These are phyloP conservation scores for Tetrahymena elliotti DNA, from an alignment of 73 alveolate genomes.

Conservation along the genomic window DNA sequence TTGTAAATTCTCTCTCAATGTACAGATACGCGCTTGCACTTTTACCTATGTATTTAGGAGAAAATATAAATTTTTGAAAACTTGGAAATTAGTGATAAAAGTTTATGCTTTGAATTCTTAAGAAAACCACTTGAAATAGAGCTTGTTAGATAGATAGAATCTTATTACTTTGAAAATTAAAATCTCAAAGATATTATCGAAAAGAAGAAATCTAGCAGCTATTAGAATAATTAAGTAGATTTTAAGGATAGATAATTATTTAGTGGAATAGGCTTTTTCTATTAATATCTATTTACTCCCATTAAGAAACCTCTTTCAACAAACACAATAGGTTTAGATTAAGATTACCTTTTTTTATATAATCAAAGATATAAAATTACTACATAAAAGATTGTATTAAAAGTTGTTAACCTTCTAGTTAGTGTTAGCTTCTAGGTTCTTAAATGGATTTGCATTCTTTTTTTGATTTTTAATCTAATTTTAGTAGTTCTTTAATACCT, in stretches of 20 bases:
- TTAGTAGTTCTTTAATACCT: too few relatives aligned
- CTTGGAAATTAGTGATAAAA: not conserved
- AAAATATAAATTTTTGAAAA: not conserved
- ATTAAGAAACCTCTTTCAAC: not conserved
- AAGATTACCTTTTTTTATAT: not conserved
- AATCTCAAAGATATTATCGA: too few relatives aligned
- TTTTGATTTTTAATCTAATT: too few relatives aligned
- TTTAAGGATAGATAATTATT: not conserved
- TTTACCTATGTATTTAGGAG: not conserved
- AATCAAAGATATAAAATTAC: not conserved
- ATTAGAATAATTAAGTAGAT: not conserved
- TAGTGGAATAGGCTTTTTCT: not conserved
- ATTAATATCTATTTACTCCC: not conserved
- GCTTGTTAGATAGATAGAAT: not conserved
- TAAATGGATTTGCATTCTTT: too few relatives aligned
- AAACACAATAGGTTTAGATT: not conserved
- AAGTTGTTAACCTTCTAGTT: too few relatives aligned
- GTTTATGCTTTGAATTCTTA: not conserved
- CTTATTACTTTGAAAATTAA: not conserved
- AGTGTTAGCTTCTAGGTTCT: too few relatives aligned
- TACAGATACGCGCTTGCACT: not conserved
- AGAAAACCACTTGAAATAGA: not conserved
- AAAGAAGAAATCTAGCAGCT: too few relatives aligned
- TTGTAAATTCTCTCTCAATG: not conserved
- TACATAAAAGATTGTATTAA: not conserved